Evolutionary conservation across 441 rosid genomes (phyloP), one percentile per base, ranked within the genome.

Genomic region (Breynia disticha): DNA sequence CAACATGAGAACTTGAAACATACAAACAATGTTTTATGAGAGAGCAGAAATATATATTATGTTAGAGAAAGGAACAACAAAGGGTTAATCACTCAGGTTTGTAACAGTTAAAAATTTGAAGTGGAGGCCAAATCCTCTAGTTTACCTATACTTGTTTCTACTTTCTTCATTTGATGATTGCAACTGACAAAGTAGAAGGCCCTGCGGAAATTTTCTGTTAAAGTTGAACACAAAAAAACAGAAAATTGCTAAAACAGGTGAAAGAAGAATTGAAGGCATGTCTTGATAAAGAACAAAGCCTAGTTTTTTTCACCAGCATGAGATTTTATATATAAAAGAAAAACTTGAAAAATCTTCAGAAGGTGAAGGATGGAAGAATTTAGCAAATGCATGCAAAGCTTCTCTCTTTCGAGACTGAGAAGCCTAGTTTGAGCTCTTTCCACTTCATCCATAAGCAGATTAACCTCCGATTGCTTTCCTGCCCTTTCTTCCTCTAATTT

Each of bases 401-500:
- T 94, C 71, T 94, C 99, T 72, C 97, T 94, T 79, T 94, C 97
- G 62, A 94, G 88, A 70, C 91, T 79, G 68, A 78, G 79, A 68
- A 90, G 95, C n/a, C 97, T 84, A 20, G 91, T 83, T 75, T 94
- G 99, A 68, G 97, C 99, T 68, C 96, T 81, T 73, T 94, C 99
- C 53, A 94, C 96, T 84, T 94, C 99, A 82, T 94, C 97, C 96
- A 94, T 87, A 68, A 90, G 74, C 64, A 90, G 83, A 71, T 66
- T 79, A 78, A 94, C 76, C 77, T 90, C 99, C 56, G 99, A 87
- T 51, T 90, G 97, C 76, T 94, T 94, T 49, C 90, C 79, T 19
- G 96, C 99, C 32, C 73, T 72, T 54, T 94, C 99, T 82, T 90
- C 99, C 48, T 90, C 99, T 94, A 81, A 60, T 65, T 50, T 63